Evolutionary conservation across 768 basidiomycete species (phyloP).

Genomic region (Tricholoma terreum): DNA sequence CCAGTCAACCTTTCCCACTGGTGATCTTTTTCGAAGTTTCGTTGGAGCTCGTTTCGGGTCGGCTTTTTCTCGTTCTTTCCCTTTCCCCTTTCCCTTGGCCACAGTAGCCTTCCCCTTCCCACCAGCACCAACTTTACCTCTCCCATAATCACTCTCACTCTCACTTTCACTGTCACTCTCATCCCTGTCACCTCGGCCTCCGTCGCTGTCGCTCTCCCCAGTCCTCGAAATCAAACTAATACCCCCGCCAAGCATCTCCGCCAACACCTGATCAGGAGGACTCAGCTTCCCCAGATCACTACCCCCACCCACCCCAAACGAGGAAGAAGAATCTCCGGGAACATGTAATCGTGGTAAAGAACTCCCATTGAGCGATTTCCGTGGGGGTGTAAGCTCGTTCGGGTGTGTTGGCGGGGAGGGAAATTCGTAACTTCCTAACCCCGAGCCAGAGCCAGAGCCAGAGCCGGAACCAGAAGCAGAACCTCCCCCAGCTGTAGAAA

Average conservation of each 20-base stretch:
- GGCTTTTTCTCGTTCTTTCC: constrained; percentile 7
- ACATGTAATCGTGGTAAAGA: not conserved
- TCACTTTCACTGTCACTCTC: constrained; percentile 22
- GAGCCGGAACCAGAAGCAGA: constrained; percentile 5
- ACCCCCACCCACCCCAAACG: too few relatives aligned
- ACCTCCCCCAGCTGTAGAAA: constrained; percentile 16
- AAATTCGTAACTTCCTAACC: not conserved
- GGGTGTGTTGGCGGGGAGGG: not conserved
- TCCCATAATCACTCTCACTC: constrained; percentile 22
- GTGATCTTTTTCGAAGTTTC: not conserved
- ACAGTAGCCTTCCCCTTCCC: not conserved
- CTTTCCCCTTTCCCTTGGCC: not conserved
- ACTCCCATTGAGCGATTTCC: too few relatives aligned
- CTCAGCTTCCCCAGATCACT: constrained; percentile 15
- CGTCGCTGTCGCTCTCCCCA: too few relatives aligned
- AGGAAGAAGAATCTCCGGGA: too few relatives aligned
- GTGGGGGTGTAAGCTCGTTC: too few relatives aligned
- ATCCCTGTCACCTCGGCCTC: constrained; percentile 18
- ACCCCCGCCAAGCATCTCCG: constrained; percentile 39
- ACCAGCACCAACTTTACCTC: constrained; percentile 6
- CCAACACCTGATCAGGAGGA: constrained; percentile 41
- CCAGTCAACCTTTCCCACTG: not conserved
- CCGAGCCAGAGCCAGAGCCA: not conserved
- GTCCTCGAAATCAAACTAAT: constrained; percentile 39
- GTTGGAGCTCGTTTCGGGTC: not conserved